phyloP scores from a whole-genome alignment of 768 basidiomycete species.

The Tricholoma sp. region DNA sequence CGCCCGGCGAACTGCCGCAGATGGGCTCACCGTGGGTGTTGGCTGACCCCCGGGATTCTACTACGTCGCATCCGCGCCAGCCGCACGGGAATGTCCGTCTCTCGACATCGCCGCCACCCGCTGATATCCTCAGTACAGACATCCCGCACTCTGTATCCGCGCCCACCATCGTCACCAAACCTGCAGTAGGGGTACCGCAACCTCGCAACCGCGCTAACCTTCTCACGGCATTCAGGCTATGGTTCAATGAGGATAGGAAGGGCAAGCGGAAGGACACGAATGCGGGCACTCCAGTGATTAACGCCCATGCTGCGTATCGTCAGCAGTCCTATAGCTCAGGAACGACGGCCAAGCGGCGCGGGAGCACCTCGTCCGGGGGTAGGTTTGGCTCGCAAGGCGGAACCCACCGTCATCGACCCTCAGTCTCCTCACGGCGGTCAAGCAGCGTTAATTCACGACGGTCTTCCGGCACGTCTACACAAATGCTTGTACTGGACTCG shows the following conservation, averaged over 20 bases:
- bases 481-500: constrained; percentile 53
- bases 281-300: constrained; percentile 10
- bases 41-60: constrained; percentile 38
- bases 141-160: constrained; percentile 42
- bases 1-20: constrained; percentile 36
- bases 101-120: constrained; percentile 33
- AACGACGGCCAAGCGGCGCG: constrained; percentile 41
- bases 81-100: constrained; percentile 17
- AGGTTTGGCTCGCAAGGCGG: constrained; percentile 23
- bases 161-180: constrained; percentile 31
- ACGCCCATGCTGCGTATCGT: constrained; percentile 24
- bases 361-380: constrained; percentile 35
- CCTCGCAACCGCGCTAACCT: constrained; percentile 73
- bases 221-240: constrained; percentile 78
- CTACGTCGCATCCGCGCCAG: constrained; percentile 14
- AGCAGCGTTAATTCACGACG: constrained; percentile 88
- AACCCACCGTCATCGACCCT: constrained; percentile 62
- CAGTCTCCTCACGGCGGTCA: constrained; percentile 78
- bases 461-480: constrained; percentile 46
- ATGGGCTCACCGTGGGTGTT: constrained; percentile 75
- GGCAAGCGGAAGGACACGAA: constrained; percentile 69
- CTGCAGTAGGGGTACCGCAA: constrained; percentile 21
- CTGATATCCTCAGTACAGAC: constrained; percentile 36
- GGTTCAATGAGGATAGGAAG: constrained; percentile 91
- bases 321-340: constrained; percentile 22